phyloP scores from a whole-genome alignment of 2,329 filamentous ascomycete species.

The Penicillium sp. region DNA sequence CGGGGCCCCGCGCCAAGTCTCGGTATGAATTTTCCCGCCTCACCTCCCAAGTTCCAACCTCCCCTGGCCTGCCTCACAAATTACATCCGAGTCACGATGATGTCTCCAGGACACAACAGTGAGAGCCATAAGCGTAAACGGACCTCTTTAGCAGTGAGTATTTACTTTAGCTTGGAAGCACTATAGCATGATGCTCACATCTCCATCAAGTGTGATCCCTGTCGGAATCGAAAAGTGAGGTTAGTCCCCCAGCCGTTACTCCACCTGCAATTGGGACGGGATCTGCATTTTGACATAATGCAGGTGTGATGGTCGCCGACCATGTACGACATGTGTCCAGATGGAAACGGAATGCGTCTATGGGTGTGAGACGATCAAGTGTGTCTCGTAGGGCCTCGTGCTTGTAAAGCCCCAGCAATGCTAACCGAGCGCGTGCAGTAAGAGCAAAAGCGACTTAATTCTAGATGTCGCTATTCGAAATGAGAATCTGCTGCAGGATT shows the following conservation, averaged over 20 bases:
- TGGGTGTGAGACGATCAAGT: constrained; percentile 34
- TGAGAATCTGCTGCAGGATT: constrained; percentile 51
- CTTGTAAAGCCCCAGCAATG: neutral
- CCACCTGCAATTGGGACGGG: constrained; percentile 4
- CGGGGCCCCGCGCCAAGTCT: constrained; percentile 6
- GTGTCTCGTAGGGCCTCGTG: constrained; percentile 3
- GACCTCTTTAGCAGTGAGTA: constrained; percentile 27
- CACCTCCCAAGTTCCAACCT: neutral
- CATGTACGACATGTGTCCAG: constrained; percentile 38
- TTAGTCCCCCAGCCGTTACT: constrained; percentile 18
- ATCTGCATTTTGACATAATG: constrained; percentile 29
- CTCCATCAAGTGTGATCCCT: constrained; percentile 46
- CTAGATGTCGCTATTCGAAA: constrained; percentile 54
- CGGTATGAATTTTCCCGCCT: neutral
- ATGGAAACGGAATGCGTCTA: constrained; percentile 32
- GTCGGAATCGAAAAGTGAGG: constrained; percentile 53
- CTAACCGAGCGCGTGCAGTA: constrained; percentile 29
- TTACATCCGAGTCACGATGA: neutral
- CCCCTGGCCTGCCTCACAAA: neutral
- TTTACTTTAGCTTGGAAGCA: too few species aligned
- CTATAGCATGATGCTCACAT: too few species aligned
- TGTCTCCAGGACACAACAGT: constrained; percentile 11
- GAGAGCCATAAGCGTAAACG: constrained; percentile 29
- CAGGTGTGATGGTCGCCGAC: constrained; percentile 51
- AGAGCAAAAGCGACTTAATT: constrained; percentile 56